Evolutionary conservation across 805 yeast species (phyloP).

Genomic region (Grigorovia jiainica): DNA sequence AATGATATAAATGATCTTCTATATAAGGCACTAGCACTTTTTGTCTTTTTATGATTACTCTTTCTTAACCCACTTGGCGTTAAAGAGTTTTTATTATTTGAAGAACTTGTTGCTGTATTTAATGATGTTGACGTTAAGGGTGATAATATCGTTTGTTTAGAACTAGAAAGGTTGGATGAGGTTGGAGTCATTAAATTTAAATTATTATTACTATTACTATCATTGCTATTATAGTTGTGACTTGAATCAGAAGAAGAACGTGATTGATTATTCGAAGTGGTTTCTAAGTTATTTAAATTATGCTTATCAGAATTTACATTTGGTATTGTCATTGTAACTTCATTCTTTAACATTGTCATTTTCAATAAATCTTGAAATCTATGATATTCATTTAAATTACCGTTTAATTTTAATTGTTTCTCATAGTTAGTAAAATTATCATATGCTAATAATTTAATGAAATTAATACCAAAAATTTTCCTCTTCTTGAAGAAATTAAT

Average conservation of each 20-base stretch:
- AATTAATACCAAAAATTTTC: conserved; percentile 51
- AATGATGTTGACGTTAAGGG: background rate
- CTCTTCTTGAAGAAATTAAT: conserved; percentile 48
- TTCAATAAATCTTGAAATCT: conserved; percentile 48
- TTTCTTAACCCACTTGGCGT: no score
- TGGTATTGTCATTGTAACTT: no score
- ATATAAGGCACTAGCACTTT: conserved; percentile 25
- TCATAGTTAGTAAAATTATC: conserved; percentile 42
- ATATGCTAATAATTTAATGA: conserved; percentile 59
- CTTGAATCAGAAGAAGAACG: no score
- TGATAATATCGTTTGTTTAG: no score
- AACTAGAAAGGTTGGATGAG: no score
- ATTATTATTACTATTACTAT: background rate
- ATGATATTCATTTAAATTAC: conserved; percentile 41
- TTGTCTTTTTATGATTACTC: conserved; percentile 4
- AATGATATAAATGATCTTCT: conserved; percentile 29
- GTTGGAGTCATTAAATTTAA: no score
- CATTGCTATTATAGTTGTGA: no score
- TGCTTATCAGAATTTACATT: conserved; percentile 4
- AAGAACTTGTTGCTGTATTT: background rate
- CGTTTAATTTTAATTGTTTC: conserved; percentile 32
- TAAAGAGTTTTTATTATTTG: background rate
- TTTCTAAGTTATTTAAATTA: no score
- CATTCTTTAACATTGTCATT: conserved; percentile 33
- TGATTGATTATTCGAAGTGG: no score